Conservation (phyloP, 176 grass and related monocot genomes). For the Eragrostis curvula region DNA sequence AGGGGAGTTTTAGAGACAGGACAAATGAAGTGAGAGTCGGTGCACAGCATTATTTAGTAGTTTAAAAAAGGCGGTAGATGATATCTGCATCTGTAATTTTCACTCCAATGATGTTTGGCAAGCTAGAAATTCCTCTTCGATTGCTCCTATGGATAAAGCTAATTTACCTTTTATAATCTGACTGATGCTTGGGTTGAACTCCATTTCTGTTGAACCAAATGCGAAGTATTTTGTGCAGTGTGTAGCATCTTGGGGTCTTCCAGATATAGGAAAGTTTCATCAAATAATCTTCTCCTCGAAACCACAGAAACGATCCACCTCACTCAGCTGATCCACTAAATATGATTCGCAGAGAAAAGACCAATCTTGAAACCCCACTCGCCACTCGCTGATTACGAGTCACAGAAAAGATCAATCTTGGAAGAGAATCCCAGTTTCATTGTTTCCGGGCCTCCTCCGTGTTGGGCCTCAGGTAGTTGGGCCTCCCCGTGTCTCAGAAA, state of each 20-base stretch:
- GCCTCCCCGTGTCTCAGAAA: too few species aligned
- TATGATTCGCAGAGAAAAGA: too few species aligned
- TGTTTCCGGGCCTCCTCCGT: too few species aligned
- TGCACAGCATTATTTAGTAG: slow-evolving; percentile 9
- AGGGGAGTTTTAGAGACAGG: slow-evolving; percentile 15
- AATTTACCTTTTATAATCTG: not conserved
- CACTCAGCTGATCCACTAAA: too few species aligned
- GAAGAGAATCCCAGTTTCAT: not conserved
- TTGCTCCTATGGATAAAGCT: not conserved
- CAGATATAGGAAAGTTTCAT: not conserved
- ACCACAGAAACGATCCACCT: not conserved
- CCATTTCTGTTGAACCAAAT: not conserved
- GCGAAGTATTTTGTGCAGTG: not conserved
- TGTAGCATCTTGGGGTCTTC: not conserved
- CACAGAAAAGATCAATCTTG: not conserved
- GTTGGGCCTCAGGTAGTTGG: not conserved
- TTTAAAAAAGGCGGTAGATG: slow-evolving; percentile 37
- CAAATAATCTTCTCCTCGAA: not conserved
- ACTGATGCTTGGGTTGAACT: not conserved
- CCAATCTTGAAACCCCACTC: too few species aligned
- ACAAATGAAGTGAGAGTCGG: slow-evolving; percentile 24
- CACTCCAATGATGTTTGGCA: slow-evolving; percentile 39
- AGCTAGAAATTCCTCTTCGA: slow-evolving; percentile 29
- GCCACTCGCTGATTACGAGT: too few species aligned
- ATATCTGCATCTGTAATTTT: slow-evolving; percentile 58